phyloP scores from a whole-genome alignment of 768 basidiomycete genomes.

The Panellus pusillus region DNA sequence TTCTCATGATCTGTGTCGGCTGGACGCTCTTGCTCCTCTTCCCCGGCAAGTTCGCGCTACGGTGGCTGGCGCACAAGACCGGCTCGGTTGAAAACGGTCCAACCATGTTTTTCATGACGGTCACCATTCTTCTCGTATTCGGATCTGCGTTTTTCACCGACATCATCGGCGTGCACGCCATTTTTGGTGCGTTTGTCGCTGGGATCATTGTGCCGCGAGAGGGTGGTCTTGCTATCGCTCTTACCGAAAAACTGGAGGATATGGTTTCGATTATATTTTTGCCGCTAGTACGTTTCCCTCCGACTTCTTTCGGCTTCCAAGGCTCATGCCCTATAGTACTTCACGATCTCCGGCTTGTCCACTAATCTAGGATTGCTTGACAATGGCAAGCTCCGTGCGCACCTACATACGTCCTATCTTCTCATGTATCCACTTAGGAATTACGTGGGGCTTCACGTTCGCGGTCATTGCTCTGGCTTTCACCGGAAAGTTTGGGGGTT shows the following conservation, averaged over 20 bases:
- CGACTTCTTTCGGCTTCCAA: not conserved
- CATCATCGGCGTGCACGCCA: constrained; percentile 87
- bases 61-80: constrained; percentile 73
- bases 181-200: constrained; percentile 88
- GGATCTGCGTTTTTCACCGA: constrained; percentile 92
- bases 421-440: constrained; percentile 38
- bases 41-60: constrained; percentile 58
- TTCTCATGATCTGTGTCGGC: constrained; percentile 75
- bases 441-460: constrained; percentile 87
- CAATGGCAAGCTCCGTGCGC: constrained; percentile 45
- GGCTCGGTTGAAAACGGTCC: constrained; percentile 84
- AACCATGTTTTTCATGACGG: constrained; percentile 86
- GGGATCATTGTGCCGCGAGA: constrained; percentile 85
- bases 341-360: constrained; percentile 86
- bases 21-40: constrained; percentile 80
- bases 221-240: constrained; percentile 78
- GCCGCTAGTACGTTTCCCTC: constrained; percentile 57
- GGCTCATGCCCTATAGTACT: constrained; percentile 57
- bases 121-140: constrained; percentile 78
- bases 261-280: constrained; percentile 89
- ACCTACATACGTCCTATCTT: not conserved
- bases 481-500: constrained; percentile 86
- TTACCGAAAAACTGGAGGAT: constrained; percentile 98
- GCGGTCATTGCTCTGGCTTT: constrained; percentile 81
- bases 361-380: constrained; percentile 87